A percentile compares a stretch with the other conserved stretches of the same genome.
These are phyloP conservation scores for Neophaeococcomyces mojaviensis DNA, from an alignment of 2,329 filamentous ascomycete species.

Conservation along the genomic window DNA sequence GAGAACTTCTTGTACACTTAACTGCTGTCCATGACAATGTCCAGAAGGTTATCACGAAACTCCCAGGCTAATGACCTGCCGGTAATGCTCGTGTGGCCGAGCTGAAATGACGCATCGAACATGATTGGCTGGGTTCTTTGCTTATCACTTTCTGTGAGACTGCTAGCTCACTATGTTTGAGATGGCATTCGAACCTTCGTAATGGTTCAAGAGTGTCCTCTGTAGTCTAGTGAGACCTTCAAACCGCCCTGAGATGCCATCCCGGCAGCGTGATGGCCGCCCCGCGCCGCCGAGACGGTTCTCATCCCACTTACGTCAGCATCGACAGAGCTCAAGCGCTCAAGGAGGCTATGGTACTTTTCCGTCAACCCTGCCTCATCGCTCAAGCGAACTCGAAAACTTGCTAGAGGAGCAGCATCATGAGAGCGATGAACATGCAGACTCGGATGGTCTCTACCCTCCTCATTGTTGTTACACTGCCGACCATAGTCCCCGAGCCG, in stretches of 20 bases:
- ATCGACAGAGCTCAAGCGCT: neutral
- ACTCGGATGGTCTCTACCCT: slow-evolving; percentile 23
- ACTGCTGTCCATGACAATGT: too few relatives aligned
- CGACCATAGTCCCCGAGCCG: slow-evolving; percentile 12
- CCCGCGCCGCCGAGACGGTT: neutral
- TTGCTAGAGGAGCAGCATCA: slow-evolving; percentile 7
- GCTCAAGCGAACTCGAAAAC: slow-evolving; percentile 3
- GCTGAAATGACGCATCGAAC: too few relatives aligned
- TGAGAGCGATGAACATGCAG: slow-evolving; percentile 17
- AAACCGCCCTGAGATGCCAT: neutral
- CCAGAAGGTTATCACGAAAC: too few relatives aligned
- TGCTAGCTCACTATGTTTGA: too few relatives aligned
- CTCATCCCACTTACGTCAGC: slow-evolving; percentile 2
- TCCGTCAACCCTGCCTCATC: neutral
- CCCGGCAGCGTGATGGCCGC: neutral
- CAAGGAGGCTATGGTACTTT: neutral
- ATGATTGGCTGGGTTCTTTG: too few relatives aligned
- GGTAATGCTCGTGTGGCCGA: too few relatives aligned
- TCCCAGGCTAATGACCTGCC: too few relatives aligned
- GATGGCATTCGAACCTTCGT: too few relatives aligned
- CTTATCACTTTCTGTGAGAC: too few relatives aligned
- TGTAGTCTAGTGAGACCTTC: too few relatives aligned
- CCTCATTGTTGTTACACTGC: slow-evolving; percentile 22
- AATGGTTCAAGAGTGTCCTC: too few relatives aligned
- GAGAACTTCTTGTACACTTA: too few relatives aligned